A percentile compares a stretch with the other conserved stretches of the same genome.
Evolutionary conservation across 441 rosid species (phyloP).

Genomic region (Gossypium gossypioides): DNA sequence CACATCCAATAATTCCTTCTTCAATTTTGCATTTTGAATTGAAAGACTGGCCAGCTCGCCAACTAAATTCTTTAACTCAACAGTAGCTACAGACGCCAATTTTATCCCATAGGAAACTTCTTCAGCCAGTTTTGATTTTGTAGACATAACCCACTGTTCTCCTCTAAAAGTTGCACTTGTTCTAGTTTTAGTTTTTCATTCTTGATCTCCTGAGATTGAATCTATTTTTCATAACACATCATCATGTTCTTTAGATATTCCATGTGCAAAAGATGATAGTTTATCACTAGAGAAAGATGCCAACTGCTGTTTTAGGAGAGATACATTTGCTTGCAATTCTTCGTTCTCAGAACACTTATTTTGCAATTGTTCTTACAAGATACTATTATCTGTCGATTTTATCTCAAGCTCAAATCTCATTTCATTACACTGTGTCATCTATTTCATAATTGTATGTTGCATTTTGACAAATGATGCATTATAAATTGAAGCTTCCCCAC

Average conservation of each 20-base stretch:
- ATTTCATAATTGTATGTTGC: conserved; percentile 69
- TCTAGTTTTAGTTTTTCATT: conserved; percentile 57
- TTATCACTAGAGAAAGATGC: conserved; percentile 37
- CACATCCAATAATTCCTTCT: conserved; percentile 31
- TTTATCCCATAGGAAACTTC: conserved; percentile 74
- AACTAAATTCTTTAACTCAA: conserved; percentile 89
- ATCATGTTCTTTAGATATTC: conserved; percentile 34
- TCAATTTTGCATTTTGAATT: conserved; percentile 56
- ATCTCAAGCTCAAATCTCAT: conserved; percentile 83
- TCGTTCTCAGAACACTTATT: conserved; percentile 33
- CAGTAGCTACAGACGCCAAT: conserved; percentile 44
- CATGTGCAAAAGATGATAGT: neutral
- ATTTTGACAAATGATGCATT: conserved; percentile 82
- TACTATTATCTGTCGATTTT: too few relatives aligned
- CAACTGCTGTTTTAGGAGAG: conserved; percentile 48
- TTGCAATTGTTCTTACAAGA: too few relatives aligned
- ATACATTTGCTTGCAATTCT: conserved; percentile 64
- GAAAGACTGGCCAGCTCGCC: conserved; percentile 83
- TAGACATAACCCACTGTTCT: conserved; percentile 63
- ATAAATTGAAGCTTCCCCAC: conserved; percentile 81
- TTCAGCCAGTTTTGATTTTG: conserved; percentile 78
- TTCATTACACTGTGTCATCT: conserved; percentile 87
- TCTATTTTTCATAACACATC: conserved; percentile 56
- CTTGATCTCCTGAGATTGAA: conserved; percentile 69
- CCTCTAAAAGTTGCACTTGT: conserved; percentile 32